phyloP scores from a whole-genome alignment of 2,329 filamentous ascomycete species.

The Colletotrichum sojae region DNA sequence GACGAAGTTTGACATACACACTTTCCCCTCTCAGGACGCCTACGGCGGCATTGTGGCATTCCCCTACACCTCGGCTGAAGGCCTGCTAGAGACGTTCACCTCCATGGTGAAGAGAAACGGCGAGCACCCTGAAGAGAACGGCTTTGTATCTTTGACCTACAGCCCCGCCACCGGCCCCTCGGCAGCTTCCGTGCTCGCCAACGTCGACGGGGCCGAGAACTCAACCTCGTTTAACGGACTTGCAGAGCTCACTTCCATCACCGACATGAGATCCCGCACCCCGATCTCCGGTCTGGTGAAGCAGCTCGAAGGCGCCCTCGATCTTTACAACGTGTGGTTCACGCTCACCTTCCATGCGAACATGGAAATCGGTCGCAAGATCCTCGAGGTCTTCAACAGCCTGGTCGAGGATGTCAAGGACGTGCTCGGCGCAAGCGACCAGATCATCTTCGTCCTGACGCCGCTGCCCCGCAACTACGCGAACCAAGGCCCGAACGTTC shows the following conservation, averaged over 20 bases:
- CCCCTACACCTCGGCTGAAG: background rate
- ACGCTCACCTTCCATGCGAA: slow-evolving; percentile 20
- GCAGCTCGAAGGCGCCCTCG: background rate
- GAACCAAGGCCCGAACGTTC: slow-evolving; percentile 10
- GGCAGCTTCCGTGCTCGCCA: background rate
- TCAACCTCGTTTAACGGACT: slow-evolving; percentile 1
- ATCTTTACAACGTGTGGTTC: slow-evolving; percentile 25
- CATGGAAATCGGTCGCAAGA: slow-evolving; percentile 6
- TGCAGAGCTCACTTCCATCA: background rate
- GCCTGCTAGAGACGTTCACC: background rate
- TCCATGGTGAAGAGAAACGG: slow-evolving; percentile 16
- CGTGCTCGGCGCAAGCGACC: slow-evolving; percentile 5
- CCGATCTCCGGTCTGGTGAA: slow-evolving; percentile 1
- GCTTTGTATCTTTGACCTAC: background rate
- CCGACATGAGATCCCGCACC: background rate
- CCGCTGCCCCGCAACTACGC: slow-evolving; percentile 33
- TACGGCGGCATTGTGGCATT: slow-evolving; percentile 25
- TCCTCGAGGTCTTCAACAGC: background rate
- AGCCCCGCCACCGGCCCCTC: slow-evolving; percentile 8
- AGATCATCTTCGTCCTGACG: slow-evolving; percentile 22
- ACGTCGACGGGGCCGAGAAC: background rate
- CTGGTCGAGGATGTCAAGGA: slow-evolving; percentile 4
- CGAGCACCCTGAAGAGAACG: background rate
- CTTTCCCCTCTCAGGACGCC: slow-evolving; percentile 40
- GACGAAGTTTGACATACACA: slow-evolving; percentile 49